These are phyloP conservation scores for Coniosporium apollinis DNA, from an alignment of 495 filamentous ascomycete species.

Conservation along the genomic window DNA sequence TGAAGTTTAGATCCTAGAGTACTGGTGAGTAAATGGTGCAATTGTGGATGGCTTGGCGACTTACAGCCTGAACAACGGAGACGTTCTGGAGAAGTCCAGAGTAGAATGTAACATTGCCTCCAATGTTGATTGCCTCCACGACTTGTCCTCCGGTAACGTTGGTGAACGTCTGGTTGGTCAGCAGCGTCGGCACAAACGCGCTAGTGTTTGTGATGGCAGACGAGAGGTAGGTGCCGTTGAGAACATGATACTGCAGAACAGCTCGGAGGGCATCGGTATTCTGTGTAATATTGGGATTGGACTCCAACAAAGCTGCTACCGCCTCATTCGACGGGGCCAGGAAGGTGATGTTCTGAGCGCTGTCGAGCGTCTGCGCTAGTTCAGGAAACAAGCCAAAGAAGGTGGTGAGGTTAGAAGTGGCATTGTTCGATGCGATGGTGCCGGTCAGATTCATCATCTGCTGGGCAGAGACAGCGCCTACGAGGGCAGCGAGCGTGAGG, in stretches of 20 bases:
- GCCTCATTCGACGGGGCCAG: constrained; percentile 49
- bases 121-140: constrained; percentile 21
- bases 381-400: constrained; percentile 28
- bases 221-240: constrained; percentile 34
- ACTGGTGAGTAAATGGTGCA: background rate
- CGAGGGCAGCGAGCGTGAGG: constrained; percentile 15
- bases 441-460: constrained; percentile 23
- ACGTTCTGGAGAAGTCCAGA: constrained; percentile 20
- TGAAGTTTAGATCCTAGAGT: constrained; percentile 40
- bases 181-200: constrained; percentile 36
- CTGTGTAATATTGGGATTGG: constrained; percentile 2
- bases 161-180: constrained; percentile 33
- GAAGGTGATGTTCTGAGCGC: constrained; percentile 40
- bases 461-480: constrained; percentile 17
- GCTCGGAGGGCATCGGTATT: constrained; percentile 20
- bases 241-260: constrained; percentile 47
- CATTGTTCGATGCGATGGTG: constrained; percentile 20
- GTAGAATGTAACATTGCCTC: constrained; percentile 19
- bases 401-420: constrained; percentile 27
- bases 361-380: constrained; percentile 24
- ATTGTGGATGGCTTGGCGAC: constrained; percentile 1
- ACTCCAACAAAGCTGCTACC: constrained; percentile 23
- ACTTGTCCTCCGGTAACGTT: constrained; percentile 34
- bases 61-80: constrained; percentile 20
- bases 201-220: constrained; percentile 26